Conservation (phyloP, 2,329 filamentous ascomycete species). For the Pestalotiopsis sp. region DNA sequence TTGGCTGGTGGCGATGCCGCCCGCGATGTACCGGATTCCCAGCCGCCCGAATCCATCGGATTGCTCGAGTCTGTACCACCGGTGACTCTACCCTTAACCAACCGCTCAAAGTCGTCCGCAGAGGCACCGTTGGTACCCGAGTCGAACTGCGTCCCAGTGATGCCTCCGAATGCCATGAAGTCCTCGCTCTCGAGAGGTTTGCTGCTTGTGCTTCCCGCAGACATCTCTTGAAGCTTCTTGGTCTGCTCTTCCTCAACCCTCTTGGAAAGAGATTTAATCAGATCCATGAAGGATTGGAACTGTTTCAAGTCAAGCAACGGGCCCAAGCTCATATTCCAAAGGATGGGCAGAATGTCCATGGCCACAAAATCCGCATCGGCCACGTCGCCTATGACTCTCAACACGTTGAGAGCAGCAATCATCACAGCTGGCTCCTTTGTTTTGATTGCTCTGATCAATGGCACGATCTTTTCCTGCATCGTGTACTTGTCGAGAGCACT, state of each 20-base stretch:
- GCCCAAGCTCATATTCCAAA: conserved; percentile 91
- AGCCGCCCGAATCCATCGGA: conserved; percentile 47
- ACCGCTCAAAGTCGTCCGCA: conserved; percentile 80
- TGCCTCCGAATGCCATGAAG: conserved; percentile 70
- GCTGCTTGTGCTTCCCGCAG: conserved; percentile 57
- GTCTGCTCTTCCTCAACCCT: conserved; percentile 88
- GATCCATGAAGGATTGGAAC: conserved; percentile 86
- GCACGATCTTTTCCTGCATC: conserved; percentile 96
- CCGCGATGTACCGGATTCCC: conserved; percentile 44
- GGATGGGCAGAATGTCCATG: conserved; percentile 83
- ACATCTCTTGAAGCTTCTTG: conserved; percentile 84
- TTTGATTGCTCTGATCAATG: conserved; percentile 88
- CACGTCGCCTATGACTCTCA: conserved; percentile 78
- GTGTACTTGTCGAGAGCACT: conserved; percentile 95
- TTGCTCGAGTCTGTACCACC: conserved; percentile 32
- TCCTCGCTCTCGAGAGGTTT: conserved; percentile 60
- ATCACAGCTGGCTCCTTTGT: conserved; percentile 98
- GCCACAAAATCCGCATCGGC: conserved; percentile 92
- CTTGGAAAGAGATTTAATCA: conserved; percentile 79
- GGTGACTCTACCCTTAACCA: conserved; percentile 76
- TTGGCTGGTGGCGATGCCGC: conserved; percentile 35
- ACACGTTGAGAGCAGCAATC: conserved; percentile 86
- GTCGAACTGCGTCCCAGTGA: conserved; percentile 64
- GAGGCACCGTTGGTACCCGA: conserved; percentile 48
- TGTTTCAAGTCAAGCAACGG: conserved; percentile 85